Evolutionary conservation across 2,329 filamentous ascomycete genomes (phyloP), one percentile per base, ranked within the genome.

Genomic region (Incumbomyces lentus): DNA sequence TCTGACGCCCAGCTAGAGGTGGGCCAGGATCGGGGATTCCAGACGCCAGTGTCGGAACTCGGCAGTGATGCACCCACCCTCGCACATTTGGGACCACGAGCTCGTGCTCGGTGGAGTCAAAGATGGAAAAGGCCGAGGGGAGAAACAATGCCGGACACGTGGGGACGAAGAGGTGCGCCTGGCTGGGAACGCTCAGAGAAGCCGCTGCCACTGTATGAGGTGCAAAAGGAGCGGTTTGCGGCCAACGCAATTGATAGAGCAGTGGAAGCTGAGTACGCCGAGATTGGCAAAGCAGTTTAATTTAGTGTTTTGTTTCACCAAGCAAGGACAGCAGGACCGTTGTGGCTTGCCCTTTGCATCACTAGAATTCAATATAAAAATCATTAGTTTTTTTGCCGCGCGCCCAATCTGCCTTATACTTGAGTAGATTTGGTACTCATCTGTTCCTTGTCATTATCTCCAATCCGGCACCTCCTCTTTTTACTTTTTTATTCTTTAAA

Each of bases 41-140:
- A n/a, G 13, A 33, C 12, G 11, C 40, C 29, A n/a, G 40, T 5
- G 3, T 26, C 22, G 18, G 38, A 40, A 13, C 8, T 42, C 11
- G 30, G 40, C 2, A 32, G 26, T 18, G 40, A 42, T 16, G 40
- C 40, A 29, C 22, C 19, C 16, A 42, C 40, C 5, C 29, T 42
- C 14, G 40, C 40, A 32, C 40, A 42, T 19, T 19, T 33, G 6
- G 30, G 26, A 14, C 40, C 40, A 19, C 12, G 40, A 33, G 40
- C 30, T 7, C 10, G 40, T n/a, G 29, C 22, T n/a, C 14, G 40
- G n/a, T 42, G 40, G 40, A 42, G 16, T 32, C 40, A 42, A 14
- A 42, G 17, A 12, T 40, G 38, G 38, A 40, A 17, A 26, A 42
- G 26, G 10, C 40, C 30, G 8, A 32, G 40, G 16, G 30, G 26